phyloP scores from a whole-genome alignment of 768 basidiomycete species.

The Termitomyces sp. region DNA sequence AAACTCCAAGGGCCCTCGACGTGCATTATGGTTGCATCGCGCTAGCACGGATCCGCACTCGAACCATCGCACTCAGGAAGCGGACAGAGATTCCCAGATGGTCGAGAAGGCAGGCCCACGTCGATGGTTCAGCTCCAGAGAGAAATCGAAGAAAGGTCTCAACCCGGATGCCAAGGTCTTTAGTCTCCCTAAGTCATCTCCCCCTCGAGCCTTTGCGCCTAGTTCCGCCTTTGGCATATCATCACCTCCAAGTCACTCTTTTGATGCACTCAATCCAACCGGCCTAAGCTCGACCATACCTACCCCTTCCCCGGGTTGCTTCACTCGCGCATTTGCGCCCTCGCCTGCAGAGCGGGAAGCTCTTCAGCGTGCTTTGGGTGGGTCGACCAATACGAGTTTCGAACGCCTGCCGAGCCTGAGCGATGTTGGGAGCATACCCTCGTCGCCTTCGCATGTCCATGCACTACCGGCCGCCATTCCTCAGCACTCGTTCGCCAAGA shows the following conservation, averaged over 20 bases:
- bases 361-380: constrained; percentile 72
- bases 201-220: constrained; percentile 14
- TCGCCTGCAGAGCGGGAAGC: constrained; percentile 85
- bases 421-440: constrained; percentile 67
- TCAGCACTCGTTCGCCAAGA: constrained; percentile 21
- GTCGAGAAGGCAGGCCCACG: constrained; percentile 30
- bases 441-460: constrained; percentile 57
- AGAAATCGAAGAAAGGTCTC: constrained; percentile 58
- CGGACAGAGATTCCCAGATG: constrained; percentile 9
- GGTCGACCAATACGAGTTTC: constrained; percentile 68
- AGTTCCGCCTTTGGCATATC: constrained; percentile 9
- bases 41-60: constrained; percentile 30
- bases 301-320: constrained; percentile 40
- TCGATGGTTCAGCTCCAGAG: constrained; percentile 45
- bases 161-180: constrained; percentile 89
- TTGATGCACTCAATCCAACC: constrained; percentile 58
- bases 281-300: constrained; percentile 37
- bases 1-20: constrained; percentile 24
- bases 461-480: constrained; percentile 22
- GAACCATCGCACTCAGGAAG: constrained; percentile 2
- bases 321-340: constrained; percentile 81
- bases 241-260: constrained; percentile 18
- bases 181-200: constrained; percentile 36
- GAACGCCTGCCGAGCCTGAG: constrained; percentile 76
- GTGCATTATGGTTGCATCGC: constrained; percentile 24